Evolutionary conservation across 495 filamentous ascomycete genomes (phyloP), one percentile per base, ranked within the genome.

Genomic region (Aspergillus avenaceus): DNA sequence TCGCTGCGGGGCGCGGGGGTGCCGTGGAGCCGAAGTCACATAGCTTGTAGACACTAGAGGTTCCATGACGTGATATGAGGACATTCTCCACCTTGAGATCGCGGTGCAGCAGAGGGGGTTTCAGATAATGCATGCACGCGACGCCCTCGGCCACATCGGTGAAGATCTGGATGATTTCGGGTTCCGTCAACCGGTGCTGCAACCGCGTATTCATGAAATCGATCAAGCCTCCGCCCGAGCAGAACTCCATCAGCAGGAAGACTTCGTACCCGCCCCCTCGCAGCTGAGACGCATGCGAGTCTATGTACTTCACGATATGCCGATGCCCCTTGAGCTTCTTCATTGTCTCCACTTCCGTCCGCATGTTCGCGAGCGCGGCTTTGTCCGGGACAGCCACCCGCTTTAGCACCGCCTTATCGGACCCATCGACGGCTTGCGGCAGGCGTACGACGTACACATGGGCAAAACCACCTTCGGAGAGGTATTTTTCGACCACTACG

Each of bases 141-240:
- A 98, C 93, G 29, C 93, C 93, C 68, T 97, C 90, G 16, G 93
- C 84, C 25, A 96, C 88, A 65, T 97, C 93, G 13, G 87, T 83
- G 70, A 98, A 97, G 63, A 98, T 98, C 67, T 93, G 88, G 52
- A 98, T 75, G 51, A 98, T 91, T 72, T 98, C 93, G 29, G 95
- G 91, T 74, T 98, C 93, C 37, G 91, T 98, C 64, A 98, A 78
- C 34, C 93, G 89, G 65, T 97, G 89, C 69, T 97, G 93, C 54
- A 98, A 72, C 26, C 93, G 83, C 29, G 93, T 98, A 69, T 98
- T 98, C 93, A 98, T 98, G 70, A 97, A 98, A 72, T 98, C 93
- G 65, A 98, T 98, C 60, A 98, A 70, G 23, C 93, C 95, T 54
- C 95, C 93, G 19, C 86, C 85, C 52, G 70, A 68, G 58, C 80